phyloP scores from a whole-genome alignment of 225 moss, liverwort and hornwort species.

The Marchantia polymorpha region DNA sequence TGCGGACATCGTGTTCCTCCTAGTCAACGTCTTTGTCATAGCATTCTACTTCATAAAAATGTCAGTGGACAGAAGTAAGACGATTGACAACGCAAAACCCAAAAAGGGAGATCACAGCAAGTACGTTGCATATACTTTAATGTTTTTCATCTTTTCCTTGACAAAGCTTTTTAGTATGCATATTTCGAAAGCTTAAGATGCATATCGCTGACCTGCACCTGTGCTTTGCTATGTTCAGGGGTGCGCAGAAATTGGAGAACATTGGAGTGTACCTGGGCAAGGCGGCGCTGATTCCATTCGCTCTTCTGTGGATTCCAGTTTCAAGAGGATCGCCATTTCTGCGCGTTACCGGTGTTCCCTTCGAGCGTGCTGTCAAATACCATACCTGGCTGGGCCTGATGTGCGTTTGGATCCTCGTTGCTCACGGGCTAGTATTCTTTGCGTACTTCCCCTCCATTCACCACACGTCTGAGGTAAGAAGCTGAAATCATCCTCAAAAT shows the following conservation, averaged over 20 bases:
- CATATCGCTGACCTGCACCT: not conserved
- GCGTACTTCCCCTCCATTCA: slow-evolving; percentile 12
- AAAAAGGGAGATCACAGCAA: not conserved
- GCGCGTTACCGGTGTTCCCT: slow-evolving; percentile 51
- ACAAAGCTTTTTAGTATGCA: too few relatives aligned
- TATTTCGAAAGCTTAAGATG: not conserved
- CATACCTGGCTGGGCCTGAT: slow-evolving; percentile 54
- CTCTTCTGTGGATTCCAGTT: slow-evolving; percentile 56
- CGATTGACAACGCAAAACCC: not conserved
- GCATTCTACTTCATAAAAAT: slow-evolving; percentile 15
- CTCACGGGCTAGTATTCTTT: slow-evolving; percentile 8
- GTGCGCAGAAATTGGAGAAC: slow-evolving; percentile 7
- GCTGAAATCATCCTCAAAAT: too few relatives aligned
- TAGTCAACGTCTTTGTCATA: not conserved
- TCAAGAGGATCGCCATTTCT: slow-evolving; percentile 54
- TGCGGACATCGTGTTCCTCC: slow-evolving; percentile 21
- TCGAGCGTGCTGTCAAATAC: slow-evolving; percentile 62
- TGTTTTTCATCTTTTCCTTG: not conserved
- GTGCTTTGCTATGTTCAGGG: not conserved
- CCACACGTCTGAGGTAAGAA: slow-evolving; percentile 7
- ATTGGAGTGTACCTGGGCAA: slow-evolving; percentile 15
- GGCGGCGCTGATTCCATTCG: slow-evolving; percentile 32
- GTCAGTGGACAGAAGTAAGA: not conserved
- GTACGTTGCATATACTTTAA: not conserved
- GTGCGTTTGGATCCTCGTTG: slow-evolving; percentile 10